A percentile compares a stretch with the other conserved stretches of the same genome.
Evolutionary conservation across 2,329 filamentous ascomycete genomes (phyloP).

Genomic region (Pseudogymnoascus sp.): DNA sequence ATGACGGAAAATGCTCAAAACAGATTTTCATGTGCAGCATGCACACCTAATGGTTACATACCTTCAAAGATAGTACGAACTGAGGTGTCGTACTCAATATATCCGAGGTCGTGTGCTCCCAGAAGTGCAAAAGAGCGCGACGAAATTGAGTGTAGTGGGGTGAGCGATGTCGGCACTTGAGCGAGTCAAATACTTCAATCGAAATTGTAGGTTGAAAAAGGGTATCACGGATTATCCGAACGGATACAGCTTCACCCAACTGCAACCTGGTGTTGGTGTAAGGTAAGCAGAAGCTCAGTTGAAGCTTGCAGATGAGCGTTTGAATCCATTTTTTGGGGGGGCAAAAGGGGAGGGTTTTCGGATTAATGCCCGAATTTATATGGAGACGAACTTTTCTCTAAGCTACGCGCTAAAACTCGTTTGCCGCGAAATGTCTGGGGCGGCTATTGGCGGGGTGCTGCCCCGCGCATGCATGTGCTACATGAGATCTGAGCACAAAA

Average conservation of each 20-base stretch:
- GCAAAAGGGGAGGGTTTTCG: slow-evolving; percentile 5
- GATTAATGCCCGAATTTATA: slow-evolving; percentile 3
- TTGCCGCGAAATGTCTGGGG: slow-evolving; percentile 4
- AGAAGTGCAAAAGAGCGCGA: neutral
- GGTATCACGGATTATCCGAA: neutral
- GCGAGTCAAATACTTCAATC: neutral
- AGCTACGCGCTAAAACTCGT: slow-evolving; percentile 3
- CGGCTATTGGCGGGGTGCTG: slow-evolving; percentile 7
- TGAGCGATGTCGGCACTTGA: slow-evolving; percentile 5
- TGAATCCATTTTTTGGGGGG: slow-evolving; percentile 4
- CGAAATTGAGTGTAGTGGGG: slow-evolving; percentile 1
- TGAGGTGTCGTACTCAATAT: slow-evolving; percentile 1
- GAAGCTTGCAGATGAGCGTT: slow-evolving; percentile 2
- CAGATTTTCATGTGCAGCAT: neutral
- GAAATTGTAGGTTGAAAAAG: slow-evolving; percentile 7
- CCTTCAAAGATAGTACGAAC: neutral
- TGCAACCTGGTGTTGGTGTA: slow-evolving; percentile 7
- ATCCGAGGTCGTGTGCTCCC: slow-evolving; percentile 1
- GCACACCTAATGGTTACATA: neutral
- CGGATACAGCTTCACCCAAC: neutral
- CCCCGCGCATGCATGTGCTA: slow-evolving; percentile 4
- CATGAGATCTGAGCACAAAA: neutral
- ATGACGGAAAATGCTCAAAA: slow-evolving; percentile 13
- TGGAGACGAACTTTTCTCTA: slow-evolving; percentile 7
- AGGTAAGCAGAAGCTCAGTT: neutral